Conservation (phyloP, 495 filamentous ascomycete genomes). For the Annulohypoxylon bovei region DNA sequence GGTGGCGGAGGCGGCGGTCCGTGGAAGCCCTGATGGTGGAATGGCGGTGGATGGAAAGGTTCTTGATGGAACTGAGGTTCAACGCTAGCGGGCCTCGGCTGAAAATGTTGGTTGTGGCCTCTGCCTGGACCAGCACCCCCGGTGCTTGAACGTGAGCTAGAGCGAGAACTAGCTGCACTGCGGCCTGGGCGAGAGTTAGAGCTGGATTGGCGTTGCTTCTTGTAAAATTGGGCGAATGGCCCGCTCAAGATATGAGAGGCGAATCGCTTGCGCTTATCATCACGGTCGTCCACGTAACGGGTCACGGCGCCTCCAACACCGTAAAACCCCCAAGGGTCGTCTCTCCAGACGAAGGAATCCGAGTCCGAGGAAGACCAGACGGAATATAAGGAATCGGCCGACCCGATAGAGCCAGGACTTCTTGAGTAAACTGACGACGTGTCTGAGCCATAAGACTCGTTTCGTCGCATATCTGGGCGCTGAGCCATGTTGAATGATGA, state of each 20-base stretch:
- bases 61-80: conserved; percentile 26
- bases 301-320: conserved; percentile 47
- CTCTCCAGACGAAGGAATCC: conserved; percentile 43
- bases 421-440: conserved; percentile 38
- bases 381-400: conserved; percentile 36
- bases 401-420: conserved; percentile 16
- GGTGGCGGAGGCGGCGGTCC: conserved; percentile 35
- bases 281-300: conserved; percentile 39
- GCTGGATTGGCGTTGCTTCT: conserved; percentile 31
- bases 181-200: conserved; percentile 27
- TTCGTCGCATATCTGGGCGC: conserved; percentile 27
- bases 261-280: conserved; percentile 35
- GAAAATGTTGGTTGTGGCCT: conserved; percentile 24
- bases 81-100: conserved; percentile 3
- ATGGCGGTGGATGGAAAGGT: conserved; percentile 13
- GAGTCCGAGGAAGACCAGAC: conserved; percentile 46
- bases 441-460: conserved; percentile 35
- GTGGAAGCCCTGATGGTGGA: conserved; percentile 17
- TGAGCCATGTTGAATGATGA: conserved; percentile 19
- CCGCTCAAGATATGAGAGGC: conserved; percentile 44
- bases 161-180: conserved; percentile 23
- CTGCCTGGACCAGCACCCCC: conserved; percentile 7
- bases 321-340: conserved; percentile 40
- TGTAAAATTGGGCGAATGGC: conserved; percentile 43
- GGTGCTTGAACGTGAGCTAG: conserved; percentile 13